These are phyloP conservation scores for Cladosporium velox DNA, from an alignment of 2,329 filamentous ascomycete species.

Conservation along the genomic window DNA sequence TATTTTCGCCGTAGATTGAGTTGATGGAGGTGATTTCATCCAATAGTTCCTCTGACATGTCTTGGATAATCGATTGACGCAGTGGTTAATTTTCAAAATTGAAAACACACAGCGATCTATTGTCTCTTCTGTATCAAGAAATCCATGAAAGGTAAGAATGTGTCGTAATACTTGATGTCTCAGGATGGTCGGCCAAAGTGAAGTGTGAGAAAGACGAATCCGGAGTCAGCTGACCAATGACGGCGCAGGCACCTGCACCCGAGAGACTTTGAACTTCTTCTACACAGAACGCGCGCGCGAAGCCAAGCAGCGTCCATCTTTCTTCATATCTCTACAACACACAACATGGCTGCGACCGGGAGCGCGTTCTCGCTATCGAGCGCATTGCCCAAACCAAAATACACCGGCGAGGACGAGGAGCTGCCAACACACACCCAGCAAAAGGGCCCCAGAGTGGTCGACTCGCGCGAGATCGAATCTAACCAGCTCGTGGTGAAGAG, in stretches of 20 bases:
- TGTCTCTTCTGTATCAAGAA: background rate
- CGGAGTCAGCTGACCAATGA: background rate
- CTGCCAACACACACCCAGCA: slow-evolving; percentile 69
- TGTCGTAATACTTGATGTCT: background rate
- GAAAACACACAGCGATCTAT: background rate
- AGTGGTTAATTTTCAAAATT: background rate
- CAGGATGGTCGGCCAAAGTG: background rate
- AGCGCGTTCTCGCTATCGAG: slow-evolving; percentile 64
- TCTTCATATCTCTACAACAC: background rate
- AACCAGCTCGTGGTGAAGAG: slow-evolving; percentile 82
- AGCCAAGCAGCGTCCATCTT: background rate
- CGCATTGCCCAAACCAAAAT: slow-evolving; percentile 85
- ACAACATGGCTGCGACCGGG: slow-evolving; percentile 8
- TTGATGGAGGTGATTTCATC: slow-evolving; percentile 83
- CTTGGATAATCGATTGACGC: background rate
- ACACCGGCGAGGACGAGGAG: slow-evolving; percentile 87
- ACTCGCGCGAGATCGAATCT: slow-evolving; percentile 76
- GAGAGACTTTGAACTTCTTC: slow-evolving; percentile 13
- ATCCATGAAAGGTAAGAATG: background rate
- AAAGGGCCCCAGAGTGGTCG: slow-evolving; percentile 79
- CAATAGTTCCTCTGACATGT: slow-evolving; percentile 50
- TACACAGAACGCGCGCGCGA: slow-evolving; percentile 2
- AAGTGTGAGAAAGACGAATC: background rate
- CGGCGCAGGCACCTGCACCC: background rate
- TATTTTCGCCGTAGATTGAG: slow-evolving; percentile 75